Conservation (phyloP, 306 rosid species). For the Corylus avellana region DNA sequence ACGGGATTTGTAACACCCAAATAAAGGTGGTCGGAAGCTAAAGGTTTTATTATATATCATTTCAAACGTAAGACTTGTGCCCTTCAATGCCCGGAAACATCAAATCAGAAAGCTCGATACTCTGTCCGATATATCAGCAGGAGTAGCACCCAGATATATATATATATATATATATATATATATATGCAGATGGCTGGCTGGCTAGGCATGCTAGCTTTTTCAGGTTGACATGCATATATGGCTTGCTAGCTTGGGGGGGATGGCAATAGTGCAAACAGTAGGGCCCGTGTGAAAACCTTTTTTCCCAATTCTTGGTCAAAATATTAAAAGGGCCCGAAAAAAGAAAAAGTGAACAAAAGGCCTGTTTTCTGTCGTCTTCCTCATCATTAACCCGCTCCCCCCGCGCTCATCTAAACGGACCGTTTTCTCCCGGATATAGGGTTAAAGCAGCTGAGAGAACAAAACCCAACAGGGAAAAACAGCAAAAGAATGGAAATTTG, state of each 20-base stretch:
- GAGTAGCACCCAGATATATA: no score
- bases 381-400: constrained; percentile 5
- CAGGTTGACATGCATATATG: neutral
- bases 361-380: constrained; percentile 1
- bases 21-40: neutral
- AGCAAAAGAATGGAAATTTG: neutral
- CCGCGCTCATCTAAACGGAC: neutral
- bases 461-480: neutral
- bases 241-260: no score
- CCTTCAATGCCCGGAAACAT: neutral
- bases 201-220: neutral
- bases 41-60: neutral
- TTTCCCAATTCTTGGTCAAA: constrained; percentile 12
- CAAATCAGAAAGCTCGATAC: neutral
- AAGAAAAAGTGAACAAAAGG: constrained; percentile 8
- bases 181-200: no score
- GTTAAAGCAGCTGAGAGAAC: constrained; percentile 1
- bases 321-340: neutral
- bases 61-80: neutral
- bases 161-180: no score
- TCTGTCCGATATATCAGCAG: neutral
- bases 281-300: constrained; percentile 21
- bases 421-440: constrained; percentile 4
- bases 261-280: neutral
- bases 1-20: neutral